Base-by-base conservation (phyloP, 2,329 filamentous ascomycete genomes). In the Colletotrichum orbiculare region DNA sequence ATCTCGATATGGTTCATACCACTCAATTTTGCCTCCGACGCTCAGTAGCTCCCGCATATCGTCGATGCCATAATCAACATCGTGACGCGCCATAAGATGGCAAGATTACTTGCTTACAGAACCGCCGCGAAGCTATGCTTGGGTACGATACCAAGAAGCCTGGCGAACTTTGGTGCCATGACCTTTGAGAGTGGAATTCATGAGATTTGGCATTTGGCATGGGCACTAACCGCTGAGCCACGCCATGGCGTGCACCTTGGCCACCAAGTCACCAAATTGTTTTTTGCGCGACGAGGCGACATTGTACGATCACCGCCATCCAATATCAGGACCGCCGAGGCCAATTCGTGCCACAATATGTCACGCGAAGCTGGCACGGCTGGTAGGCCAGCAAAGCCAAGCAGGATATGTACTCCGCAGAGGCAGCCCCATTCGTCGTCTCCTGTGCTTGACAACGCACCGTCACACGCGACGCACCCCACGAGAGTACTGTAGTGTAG, bases 401-500 rank as follows among this genome's bases (percentile, higher is more conserved):
- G 39, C 35, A 43, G 56, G 41, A 56, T 46, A 38, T n/a, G 37
- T 42, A 56, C 39, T 52, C 47, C 56, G 52, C 45, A 42, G 47
- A 61, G 50, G 39, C 54, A n/a, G 11, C 49, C 37, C 61, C 49
- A 61, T 50, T 55, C 50, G 52, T 62, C 46, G 52, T 62, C 46
- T 50, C 33, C 46, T 65, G 37, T 62, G 62, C 52, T 62, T 53
- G 58, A 62, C 62, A 65, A 62, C 62, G 58, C 62, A 65, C 58
- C 52, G 43, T 46, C 61, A 47, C 57, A 60, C 50, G 45, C 37
- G 25, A 34, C 25, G 15, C 33, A 59, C 48, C 12, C 45, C 35
- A 57, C 25, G n/a, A 25, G 25, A 17, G 17, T 17, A 17, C 17
- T 25, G 25, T 25, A 25, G 25, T 25, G 25, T 25, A 25, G 25